phyloP scores from a whole-genome alignment of 1,139 yeast species.

The Arxiozyma telluris region DNA sequence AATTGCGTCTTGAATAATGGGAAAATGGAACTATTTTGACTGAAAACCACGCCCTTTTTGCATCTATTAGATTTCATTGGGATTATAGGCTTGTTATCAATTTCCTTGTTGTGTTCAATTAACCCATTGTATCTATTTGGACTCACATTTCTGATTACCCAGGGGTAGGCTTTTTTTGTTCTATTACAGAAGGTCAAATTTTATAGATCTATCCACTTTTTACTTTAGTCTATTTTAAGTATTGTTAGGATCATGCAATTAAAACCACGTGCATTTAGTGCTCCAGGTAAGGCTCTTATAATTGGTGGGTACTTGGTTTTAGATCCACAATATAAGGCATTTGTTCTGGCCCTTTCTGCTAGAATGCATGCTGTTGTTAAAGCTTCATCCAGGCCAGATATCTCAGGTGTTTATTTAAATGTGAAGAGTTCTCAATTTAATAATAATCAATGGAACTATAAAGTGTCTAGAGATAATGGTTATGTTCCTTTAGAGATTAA shows the following conservation, averaged over 20 bases:
- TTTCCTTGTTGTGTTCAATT: too few relatives aligned
- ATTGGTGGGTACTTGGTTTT: slow-evolving; percentile 94
- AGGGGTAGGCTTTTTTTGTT: too few relatives aligned
- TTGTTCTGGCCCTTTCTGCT: slow-evolving; percentile 80
- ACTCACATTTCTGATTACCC: too few relatives aligned
- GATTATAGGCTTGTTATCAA: too few relatives aligned
- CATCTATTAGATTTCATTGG: too few relatives aligned
- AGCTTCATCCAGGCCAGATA: slow-evolving; percentile 11
- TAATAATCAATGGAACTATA: slow-evolving; percentile 62
- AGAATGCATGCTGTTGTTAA: slow-evolving; percentile 73
- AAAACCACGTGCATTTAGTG: slow-evolving; percentile 46
- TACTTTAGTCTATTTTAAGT: too few relatives aligned
- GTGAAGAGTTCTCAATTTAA: slow-evolving; percentile 75
- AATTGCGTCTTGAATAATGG: too few relatives aligned
- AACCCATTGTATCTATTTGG: too few relatives aligned
- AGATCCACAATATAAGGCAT: slow-evolving; percentile 65
- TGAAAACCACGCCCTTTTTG: too few relatives aligned
- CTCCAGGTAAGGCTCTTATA: slow-evolving; percentile 89
- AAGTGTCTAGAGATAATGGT: slow-evolving; percentile 15
- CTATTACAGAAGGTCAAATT: too few relatives aligned
- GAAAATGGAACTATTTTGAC: too few relatives aligned
- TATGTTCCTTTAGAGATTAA: slow-evolving; percentile 26
- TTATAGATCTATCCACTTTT: too few relatives aligned
- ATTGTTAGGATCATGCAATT: neutral
- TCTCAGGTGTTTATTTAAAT: slow-evolving; percentile 30